Evolutionary conservation across 768 basidiomycete species (phyloP), one percentile per base, ranked within the genome.

Genomic region (Amanita muscaria): DNA sequence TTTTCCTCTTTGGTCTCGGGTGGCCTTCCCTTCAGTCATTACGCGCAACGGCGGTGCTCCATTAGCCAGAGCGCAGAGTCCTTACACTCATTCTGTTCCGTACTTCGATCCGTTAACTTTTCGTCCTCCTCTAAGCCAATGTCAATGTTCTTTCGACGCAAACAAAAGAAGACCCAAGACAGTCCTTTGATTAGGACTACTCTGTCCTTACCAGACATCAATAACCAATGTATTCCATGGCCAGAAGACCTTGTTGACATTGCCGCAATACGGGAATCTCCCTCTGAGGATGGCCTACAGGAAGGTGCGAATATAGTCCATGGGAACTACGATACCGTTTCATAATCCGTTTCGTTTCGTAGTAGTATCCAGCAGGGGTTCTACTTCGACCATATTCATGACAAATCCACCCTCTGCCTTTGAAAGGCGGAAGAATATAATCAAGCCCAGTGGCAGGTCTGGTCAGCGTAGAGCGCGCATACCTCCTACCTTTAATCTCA

Each of bases 131-230:
- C 40, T 42, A 23, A 12, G 50, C 60, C 53, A n/a, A n/a, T n/a
- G n/a, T n/a, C n/a, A n/a, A 88, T 88, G 83, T 87, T 86, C 61
- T 81, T 83, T 56, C 80, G 84, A 49, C 78, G 83, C 54, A 85
- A 79, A 61, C 69, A 75, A 47, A 78, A 70, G 67, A 68, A 72
- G 64, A 63, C 60, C 54, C 66, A 72, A 54, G 62, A 70, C 32
- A 51, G 64, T 1, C 64, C 70, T 27, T 64, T 65, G 49, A 70
- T 89, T 42, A 80, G 78, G 55, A 70, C 79, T n/a, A 86, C 84
- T 31, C 83, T 86, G 6, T 89, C 87, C 40, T 73, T 90, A 29
- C 88, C 88, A 46, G 79, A 87, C 56, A 73, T 90, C 52, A 72
- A 67, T 42, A 73, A 80, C 34, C 81, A 79, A 55, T 84, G 80